Evolutionary conservation across 2,329 filamentous ascomycete species (phyloP).

Genomic region (Laburnicola sp.): DNA sequence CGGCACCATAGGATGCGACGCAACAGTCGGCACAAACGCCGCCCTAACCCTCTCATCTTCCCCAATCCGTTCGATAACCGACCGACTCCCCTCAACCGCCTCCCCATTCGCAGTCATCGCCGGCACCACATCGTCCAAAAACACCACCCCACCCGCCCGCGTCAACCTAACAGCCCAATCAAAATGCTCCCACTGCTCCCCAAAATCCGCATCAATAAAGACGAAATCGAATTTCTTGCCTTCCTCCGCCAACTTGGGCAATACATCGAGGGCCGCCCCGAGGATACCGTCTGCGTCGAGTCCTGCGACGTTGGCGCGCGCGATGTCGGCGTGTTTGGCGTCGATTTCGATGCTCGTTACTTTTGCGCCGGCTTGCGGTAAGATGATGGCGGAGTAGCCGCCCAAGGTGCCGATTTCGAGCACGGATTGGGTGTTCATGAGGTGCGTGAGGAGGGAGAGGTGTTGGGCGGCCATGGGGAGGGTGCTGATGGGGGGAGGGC

Average conservation of each 20-base stretch:
- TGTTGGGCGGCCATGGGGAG: conserved; percentile 15
- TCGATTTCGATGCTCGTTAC: conserved; percentile 56
- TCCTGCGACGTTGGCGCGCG: conserved; percentile 49
- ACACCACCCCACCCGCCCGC: conserved; percentile 42
- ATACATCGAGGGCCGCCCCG: conserved; percentile 48
- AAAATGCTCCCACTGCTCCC: conserved; percentile 51
- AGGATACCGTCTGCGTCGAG: conserved; percentile 50
- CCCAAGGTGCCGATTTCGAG: conserved; percentile 59
- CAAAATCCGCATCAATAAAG: conserved; percentile 55
- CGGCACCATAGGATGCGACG: conserved; percentile 30
- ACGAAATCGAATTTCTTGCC: conserved; percentile 51
- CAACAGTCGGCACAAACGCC: conserved; percentile 46
- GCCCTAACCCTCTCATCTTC: conserved; percentile 43
- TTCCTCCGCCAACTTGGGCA: conserved; percentile 45
- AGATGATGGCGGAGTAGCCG: conserved; percentile 55
- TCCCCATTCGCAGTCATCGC: conserved; percentile 33
- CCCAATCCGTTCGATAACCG: conserved; percentile 42
- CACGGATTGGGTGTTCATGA: conserved; percentile 13
- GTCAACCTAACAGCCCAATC: conserved; percentile 48
- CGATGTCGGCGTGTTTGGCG: conserved; percentile 49
- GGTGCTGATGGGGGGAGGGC: conserved; percentile 24
- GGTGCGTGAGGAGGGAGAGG: conserved; percentile 15
- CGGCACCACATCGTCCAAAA: conserved; percentile 53
- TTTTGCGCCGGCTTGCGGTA: conserved; percentile 46
- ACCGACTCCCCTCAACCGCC: conserved; percentile 26